Evolutionary conservation across 140 eudicot species (phyloP).

Genomic region (Senecio squalidus): DNA sequence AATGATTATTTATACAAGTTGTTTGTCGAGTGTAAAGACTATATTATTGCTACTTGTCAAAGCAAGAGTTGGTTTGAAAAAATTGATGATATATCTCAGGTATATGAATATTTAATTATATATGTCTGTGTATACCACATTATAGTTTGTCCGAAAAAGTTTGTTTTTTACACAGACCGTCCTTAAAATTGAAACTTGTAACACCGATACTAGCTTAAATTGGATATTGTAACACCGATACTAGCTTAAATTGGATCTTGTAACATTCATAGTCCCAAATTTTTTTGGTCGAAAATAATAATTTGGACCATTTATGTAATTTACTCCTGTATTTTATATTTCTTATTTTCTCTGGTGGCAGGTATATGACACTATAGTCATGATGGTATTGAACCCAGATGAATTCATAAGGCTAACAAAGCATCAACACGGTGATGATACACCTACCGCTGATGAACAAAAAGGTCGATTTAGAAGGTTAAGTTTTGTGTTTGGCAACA

Average conservation of each 20-base stretch:
- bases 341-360: constrained; percentile 13
- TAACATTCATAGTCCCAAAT: no score
- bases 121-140: neutral
- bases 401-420: constrained; percentile 48
- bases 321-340: no score
- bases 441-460: constrained; percentile 40
- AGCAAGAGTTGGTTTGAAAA: constrained; percentile 66
- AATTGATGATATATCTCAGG: constrained; percentile 96
- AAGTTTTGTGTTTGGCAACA: constrained; percentile 62
- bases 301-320: no score
- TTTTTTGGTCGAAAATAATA: no score
- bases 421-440: constrained; percentile 55
- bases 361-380: constrained; percentile 87
- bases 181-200: no score
- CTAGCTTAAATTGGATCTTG: no score
- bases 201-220: no score
- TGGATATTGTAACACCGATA: no score
- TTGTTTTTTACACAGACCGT: no score
- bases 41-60: constrained; percentile 72
- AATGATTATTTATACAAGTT: constrained; percentile 53
- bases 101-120: constrained; percentile 18
- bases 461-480: constrained; percentile 66
- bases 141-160: no score
- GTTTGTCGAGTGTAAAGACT: constrained; percentile 83
- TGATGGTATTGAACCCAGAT: constrained; percentile 72